Evolutionary conservation across 2,329 filamentous ascomycete species (phyloP), one percentile per base, ranked within the genome.

Genomic region (Tolypocladium cylindrosporum): DNA sequence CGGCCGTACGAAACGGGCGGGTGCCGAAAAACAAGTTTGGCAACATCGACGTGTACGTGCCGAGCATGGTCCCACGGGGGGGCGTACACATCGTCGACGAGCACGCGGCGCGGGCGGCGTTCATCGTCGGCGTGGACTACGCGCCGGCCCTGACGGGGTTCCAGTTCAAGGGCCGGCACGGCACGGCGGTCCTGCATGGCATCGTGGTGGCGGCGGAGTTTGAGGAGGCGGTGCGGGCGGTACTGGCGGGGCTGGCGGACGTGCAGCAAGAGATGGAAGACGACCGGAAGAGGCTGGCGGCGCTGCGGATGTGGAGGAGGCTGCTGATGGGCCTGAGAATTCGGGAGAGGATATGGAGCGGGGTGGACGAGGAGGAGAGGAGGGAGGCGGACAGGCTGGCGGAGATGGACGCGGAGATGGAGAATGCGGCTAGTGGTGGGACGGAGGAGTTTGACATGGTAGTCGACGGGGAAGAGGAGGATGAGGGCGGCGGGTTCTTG

Each of bases 1-100:
- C 90, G 1, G 87, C 91, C 0, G 86, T 97, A 1, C 77, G 89
- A 4, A 75, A 85, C 55, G 92, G 91, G 0, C 77, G 79, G 14
- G 81, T 97, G 1, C 93, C 94, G 0, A 93, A 90, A 73, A 99
- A 99, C 68, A 86, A 88, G 21, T 99, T 91, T 71, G 91, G 91
- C 13, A 99, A 99, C 67, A 87, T 97, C 59, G 94, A 97, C 67
- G 82, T 96, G 43, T 97, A 93, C 69, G 91, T 96, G 13, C 87
- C 90, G 0, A 90, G 85, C 61, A 97, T 99, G 94, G 79, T 97
- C 0, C 94, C 94, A 0, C 73, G 75, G 45, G 93, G 94, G 0
- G 92, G 90, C 1, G 80, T 85, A 2, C 91, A 97, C 69, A 76
- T 97, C 31, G 66, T 72, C 7, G 74, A 79, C 59, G 74, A 80